Percentiles rank a stretch among this genome's conserved stretches.
These are phyloP conservation scores for Cytospora chrysosperma DNA, from an alignment of 2,329 filamentous ascomycete species.

Conservation along the genomic window DNA sequence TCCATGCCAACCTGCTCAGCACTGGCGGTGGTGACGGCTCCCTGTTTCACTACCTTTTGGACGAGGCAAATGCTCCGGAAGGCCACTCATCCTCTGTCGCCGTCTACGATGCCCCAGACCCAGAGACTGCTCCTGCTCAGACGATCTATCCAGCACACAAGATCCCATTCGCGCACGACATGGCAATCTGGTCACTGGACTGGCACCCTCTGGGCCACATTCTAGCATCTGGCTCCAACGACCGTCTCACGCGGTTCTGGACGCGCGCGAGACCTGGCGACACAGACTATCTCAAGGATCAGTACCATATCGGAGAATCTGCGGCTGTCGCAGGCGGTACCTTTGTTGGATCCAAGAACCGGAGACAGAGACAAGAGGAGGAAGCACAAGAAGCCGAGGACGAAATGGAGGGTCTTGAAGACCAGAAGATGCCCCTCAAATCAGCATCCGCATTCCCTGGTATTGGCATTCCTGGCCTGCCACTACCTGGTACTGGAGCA, in stretches of 20 bases:
- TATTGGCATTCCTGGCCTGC: constrained; percentile 56
- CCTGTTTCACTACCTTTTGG: constrained; percentile 90
- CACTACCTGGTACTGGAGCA: constrained; percentile 39
- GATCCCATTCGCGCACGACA: constrained; percentile 84
- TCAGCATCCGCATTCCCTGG: constrained; percentile 52
- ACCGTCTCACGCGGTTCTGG: constrained; percentile 97
- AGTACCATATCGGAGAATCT: constrained; percentile 92
- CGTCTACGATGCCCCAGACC: constrained; percentile 82
- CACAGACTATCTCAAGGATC: constrained; percentile 78
- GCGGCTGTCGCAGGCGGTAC: constrained; percentile 95
- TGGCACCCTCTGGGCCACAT: constrained; percentile 98
- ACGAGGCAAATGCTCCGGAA: constrained; percentile 83
- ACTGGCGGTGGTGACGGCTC: constrained; percentile 89
- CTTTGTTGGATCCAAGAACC: constrained; percentile 77
- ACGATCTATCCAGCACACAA: constrained; percentile 91
- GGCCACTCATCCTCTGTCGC: constrained; percentile 71
- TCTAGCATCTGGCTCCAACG: constrained; percentile 91
- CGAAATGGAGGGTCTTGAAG: constrained; percentile 86
- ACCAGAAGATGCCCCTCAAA: constrained; percentile 77
- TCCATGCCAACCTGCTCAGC: constrained; percentile 84
- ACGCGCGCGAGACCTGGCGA: constrained; percentile 87
- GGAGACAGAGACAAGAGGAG: constrained; percentile 80
- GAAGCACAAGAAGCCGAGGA: constrained; percentile 93
- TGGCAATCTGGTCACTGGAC: constrained; percentile 95
- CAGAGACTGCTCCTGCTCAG: constrained; percentile 75